Evolutionary conservation across 2,329 filamentous ascomycete species (phyloP), one percentile per base, ranked within the genome.

Genomic region (Ophiostoma ulmi): DNA sequence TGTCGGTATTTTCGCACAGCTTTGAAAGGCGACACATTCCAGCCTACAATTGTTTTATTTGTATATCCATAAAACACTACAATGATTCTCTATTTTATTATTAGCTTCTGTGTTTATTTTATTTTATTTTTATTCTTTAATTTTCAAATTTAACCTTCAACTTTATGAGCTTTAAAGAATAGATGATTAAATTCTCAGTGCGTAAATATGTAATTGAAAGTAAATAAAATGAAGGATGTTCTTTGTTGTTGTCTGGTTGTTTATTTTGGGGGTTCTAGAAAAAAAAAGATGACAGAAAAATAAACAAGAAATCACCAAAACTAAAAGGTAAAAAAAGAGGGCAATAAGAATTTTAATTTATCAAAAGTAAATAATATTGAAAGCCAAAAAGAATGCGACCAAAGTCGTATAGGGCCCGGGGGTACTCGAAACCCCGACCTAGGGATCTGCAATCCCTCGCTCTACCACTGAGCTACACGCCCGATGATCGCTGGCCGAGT

Each of bases 341-440:
- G 26, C 13, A 20, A 36, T 14, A 39, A 48, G 1, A 7, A 48
- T 8, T 3, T 31, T 4, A 31, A 31, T 31, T 3, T 31, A 31
- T 31, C 2, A 31, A 20, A 48, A 48, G 17, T 4, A 17, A 17
- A 44, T 13, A 44, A 5, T 20, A 48, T 17, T 13, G 38, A 31
- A 11, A 31, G 52, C n/a, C 8, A 35, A 69, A 44, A 35, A n/a
- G 14, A 69, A 69, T 3, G 36, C 13, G 39, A 48, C 38, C 35
- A 35, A 38, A 14, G 58, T 20, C 58, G 8, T 26, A n/a, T 17
- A 68, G 44, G 44, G 38, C 52, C 36, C 38, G 41, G 36, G 63
- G 63, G 63, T 65, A 65, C n/a, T 65, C 63, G 63, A 65, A 65
- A 65, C 63, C 63, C 63, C 63, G 63, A 65, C 63, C 63, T 65